Percentiles rank a stretch among this genome's conserved stretches.
phyloP scores from a whole-genome alignment of 2,329 filamentous ascomycete species.

The Microthyrium microscopicum region DNA sequence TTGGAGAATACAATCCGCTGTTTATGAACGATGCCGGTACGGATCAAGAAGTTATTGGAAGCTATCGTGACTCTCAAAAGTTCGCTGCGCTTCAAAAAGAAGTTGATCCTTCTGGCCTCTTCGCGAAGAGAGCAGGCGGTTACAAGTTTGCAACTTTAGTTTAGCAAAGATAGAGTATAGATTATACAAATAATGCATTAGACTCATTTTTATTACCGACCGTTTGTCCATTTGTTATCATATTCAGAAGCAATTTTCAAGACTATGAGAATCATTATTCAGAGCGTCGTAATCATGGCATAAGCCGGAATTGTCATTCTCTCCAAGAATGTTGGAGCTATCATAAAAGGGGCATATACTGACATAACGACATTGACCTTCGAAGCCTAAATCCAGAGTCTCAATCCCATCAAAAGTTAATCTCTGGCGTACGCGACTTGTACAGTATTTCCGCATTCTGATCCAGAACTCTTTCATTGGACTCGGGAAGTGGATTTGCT shows the following conservation, averaged over 20 bases:
- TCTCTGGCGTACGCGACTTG: not conserved
- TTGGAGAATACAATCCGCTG: not conserved
- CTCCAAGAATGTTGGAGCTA: no score
- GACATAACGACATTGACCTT: no score
- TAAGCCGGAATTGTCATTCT: no score
- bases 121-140: slow-evolving; percentile 15
- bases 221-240: no score
- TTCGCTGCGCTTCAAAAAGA: slow-evolving; percentile 18
- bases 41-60: slow-evolving; percentile 18
- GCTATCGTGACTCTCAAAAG: slow-evolving; percentile 15
- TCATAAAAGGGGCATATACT: no score
- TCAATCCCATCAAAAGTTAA: not conserved
- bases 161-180: no score
- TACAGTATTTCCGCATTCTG: not conserved
- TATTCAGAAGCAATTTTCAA: no score
- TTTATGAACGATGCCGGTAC: slow-evolving; percentile 16
- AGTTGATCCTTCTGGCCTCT: slow-evolving; percentile 15
- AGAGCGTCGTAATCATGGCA: no score
- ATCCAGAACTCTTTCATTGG: not conserved
- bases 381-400: no score
- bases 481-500: not conserved
- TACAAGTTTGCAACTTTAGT: slow-evolving; percentile 10
- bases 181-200: no score
- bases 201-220: no score
- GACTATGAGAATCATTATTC: no score